A percentile compares a stretch with the other conserved stretches of the same genome.
These are phyloP conservation scores for Dinochytrium kinnereticum DNA, from an alignment of 371 early-diverging fungal species.

Conservation along the genomic window DNA sequence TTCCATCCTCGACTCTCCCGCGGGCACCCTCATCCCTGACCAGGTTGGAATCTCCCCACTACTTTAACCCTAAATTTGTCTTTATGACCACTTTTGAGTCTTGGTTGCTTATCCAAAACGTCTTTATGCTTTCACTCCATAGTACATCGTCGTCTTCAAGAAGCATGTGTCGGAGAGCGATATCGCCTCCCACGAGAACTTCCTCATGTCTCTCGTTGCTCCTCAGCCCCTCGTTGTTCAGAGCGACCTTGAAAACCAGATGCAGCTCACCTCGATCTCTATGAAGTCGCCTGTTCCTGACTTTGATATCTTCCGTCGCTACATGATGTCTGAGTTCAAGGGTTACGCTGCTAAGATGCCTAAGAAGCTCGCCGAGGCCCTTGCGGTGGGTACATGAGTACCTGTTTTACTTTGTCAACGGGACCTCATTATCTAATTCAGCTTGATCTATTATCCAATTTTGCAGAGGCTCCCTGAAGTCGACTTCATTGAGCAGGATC, in stretches of 20 bases:
- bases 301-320: conserved; percentile 25
- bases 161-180: conserved; percentile 2
- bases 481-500: conserved; percentile 32
- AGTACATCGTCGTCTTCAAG: conserved; percentile 20
- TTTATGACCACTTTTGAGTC: neutral
- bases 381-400: conserved; percentile 12
- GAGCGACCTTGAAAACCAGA: neutral
- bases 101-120: neutral
- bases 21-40: conserved; percentile 18
- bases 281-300: neutral
- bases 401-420: no score
- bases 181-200: neutral
- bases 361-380: conserved; percentile 15
- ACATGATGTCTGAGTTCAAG: conserved; percentile 9
- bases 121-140: neutral
- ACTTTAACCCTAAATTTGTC: no score
- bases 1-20: conserved; percentile 8
- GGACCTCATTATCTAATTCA: no score
- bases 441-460: no score
- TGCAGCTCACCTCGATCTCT: conserved; percentile 5
- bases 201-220: neutral
- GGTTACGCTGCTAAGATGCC: conserved; percentile 32
- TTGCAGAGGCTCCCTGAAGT: conserved; percentile 23
- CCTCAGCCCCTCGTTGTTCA: neutral
- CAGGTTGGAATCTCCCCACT: neutral